phyloP scores from a whole-genome alignment of 2,329 filamentous ascomycete species.

The Fusarium buharicum region DNA sequence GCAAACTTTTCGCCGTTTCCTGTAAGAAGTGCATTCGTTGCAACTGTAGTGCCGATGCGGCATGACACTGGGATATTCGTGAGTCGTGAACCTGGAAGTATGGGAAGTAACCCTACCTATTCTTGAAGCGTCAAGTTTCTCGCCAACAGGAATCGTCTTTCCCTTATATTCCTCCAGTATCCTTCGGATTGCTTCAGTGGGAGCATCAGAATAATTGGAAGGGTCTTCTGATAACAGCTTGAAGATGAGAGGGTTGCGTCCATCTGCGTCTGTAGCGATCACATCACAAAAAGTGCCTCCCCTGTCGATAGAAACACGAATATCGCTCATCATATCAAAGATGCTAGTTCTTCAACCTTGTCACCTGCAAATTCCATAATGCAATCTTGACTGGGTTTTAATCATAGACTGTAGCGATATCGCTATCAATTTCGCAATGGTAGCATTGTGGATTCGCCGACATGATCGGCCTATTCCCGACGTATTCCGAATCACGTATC shows the following conservation, averaged over 20 bases:
- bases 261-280: conserved; percentile 67
- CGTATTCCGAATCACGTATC: background rate
- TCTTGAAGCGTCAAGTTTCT: conserved; percentile 49
- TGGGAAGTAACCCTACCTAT: conserved; percentile 40
- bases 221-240: conserved; percentile 81
- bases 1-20: conserved; percentile 77
- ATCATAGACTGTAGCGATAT: background rate
- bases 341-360: background rate
- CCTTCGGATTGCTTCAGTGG: conserved; percentile 75
- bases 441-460: background rate
- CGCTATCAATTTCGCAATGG: background rate
- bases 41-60: conserved; percentile 80
- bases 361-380: background rate
- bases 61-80: conserved; percentile 67
- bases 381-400: conserved; percentile 5
- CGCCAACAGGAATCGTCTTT: conserved; percentile 60
- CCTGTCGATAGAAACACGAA: conserved; percentile 59
- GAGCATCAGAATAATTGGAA: conserved; percentile 75
- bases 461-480: background rate
- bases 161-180: conserved; percentile 69
- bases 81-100: background rate
- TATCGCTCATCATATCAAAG: conserved; percentile 26
- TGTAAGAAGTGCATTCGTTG: conserved; percentile 79
- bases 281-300: conserved; percentile 82
- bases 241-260: conserved; percentile 75